Evolutionary conservation across 345 rosid genomes (phyloP).

Genomic region (Lagerstroemia speciosa): DNA sequence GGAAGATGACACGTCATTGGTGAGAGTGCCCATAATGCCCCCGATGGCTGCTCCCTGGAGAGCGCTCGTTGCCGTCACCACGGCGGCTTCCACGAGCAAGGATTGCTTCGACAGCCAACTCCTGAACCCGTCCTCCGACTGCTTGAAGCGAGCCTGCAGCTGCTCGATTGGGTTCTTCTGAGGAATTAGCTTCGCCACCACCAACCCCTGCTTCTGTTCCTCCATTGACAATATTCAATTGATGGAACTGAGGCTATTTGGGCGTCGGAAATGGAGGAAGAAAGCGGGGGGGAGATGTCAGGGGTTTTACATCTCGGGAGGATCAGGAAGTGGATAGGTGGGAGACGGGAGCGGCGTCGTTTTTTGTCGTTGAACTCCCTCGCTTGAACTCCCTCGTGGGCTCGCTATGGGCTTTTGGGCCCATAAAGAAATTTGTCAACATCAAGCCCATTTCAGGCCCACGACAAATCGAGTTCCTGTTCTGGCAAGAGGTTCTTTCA

Average conservation of each 20-base stretch:
- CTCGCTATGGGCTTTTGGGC: no score
- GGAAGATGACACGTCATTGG: conserved; percentile 27
- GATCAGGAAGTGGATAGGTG: neutral
- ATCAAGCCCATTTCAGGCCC: no score
- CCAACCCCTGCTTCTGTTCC: conserved; percentile 20
- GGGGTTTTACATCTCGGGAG: conserved; percentile 6
- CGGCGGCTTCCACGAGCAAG: conserved; percentile 38
- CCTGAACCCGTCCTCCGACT: conserved; percentile 33
- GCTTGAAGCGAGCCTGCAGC: conserved; percentile 28
- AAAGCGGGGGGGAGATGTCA: neutral
- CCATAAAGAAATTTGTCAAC: no score
- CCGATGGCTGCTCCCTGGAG: conserved; percentile 46
- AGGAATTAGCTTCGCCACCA: conserved; percentile 17
- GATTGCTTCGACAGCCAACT: conserved; percentile 41
- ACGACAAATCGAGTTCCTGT: no score
- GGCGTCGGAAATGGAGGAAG: conserved; percentile 4
- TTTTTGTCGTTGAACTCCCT: neutral
- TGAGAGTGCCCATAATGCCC: conserved; percentile 36
- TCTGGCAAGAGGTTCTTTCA: no score
- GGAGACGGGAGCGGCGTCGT: neutral
- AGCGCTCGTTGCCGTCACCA: conserved; percentile 36
- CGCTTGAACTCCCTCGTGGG: no score
- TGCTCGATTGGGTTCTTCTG: conserved; percentile 27
- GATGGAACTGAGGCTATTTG: neutral
- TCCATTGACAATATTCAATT: conserved; percentile 7